These are phyloP conservation scores for Phanerodontia chrysosporium DNA, from an alignment of 768 basidiomycete species.

Conservation along the genomic window DNA sequence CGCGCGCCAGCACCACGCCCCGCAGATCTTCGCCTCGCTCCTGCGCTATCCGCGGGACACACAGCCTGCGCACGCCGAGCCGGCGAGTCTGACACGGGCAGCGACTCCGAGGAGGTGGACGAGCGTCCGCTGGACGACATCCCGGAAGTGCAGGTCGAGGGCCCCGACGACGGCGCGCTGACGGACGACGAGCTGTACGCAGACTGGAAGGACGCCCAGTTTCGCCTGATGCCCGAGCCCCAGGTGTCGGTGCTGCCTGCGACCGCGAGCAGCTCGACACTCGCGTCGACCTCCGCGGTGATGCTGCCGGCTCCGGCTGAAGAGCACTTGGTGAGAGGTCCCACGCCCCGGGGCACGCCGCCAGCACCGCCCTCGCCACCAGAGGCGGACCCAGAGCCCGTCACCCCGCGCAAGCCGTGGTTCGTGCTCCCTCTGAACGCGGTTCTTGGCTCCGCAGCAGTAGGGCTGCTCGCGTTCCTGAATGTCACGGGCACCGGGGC, in stretches of 20 bases:
- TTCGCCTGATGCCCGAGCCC: background rate
- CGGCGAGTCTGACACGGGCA: background rate
- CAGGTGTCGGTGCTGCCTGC: background rate
- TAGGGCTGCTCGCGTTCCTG: constrained; percentile 9
- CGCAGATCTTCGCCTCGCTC: constrained; percentile 20
- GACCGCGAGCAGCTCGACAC: background rate
- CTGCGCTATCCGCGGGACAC: constrained; percentile 14
- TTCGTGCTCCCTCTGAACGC: constrained; percentile 11
- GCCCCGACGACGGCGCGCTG: background rate
- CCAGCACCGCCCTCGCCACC: background rate
- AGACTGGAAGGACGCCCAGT: background rate
- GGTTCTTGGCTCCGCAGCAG: constrained; percentile 8
- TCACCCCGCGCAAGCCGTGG: background rate
- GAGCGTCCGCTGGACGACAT: constrained; percentile 2
- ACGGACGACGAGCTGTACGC: background rate
- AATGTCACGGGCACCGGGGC: background rate
- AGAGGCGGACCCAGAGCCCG: background rate
- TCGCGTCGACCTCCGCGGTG: background rate
- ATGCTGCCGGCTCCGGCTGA: background rate
- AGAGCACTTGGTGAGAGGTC: background rate
- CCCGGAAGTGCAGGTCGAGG: background rate
- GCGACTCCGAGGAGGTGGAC: background rate
- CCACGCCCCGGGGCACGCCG: background rate
- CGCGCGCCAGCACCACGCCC: constrained; percentile 42
- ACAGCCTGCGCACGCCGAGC: background rate